phyloP scores from a whole-genome alignment of 192 early-diverging fungal species.

The Coemansia furcata region DNA sequence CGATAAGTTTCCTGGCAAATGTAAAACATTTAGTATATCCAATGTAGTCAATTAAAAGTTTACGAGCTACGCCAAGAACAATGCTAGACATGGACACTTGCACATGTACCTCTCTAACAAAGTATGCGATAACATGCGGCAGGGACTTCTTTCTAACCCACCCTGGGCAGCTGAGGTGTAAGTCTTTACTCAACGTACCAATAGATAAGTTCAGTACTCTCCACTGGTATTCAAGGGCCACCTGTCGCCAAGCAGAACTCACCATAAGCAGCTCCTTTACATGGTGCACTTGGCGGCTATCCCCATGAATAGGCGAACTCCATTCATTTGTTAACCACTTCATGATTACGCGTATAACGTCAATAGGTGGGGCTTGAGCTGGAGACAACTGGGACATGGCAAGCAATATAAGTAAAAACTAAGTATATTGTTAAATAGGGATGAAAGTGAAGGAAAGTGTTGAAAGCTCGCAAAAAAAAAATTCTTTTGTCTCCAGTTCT shows the following conservation, averaged over 20 bases:
- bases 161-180: background rate
- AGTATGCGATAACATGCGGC: background rate
- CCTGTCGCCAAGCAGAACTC: background rate
- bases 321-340: background rate
- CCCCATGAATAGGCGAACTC: background rate
- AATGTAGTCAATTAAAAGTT: background rate
- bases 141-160: background rate
- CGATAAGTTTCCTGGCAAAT: too few species aligned
- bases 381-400: too few species aligned
- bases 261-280: background rate
- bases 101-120: background rate
- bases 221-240: background rate
- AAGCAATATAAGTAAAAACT: too few species aligned
- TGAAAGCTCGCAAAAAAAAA: too few species aligned
- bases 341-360: background rate
- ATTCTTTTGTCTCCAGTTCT: too few species aligned
- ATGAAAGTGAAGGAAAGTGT: too few species aligned
- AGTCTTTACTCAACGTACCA: background rate
- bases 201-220: background rate
- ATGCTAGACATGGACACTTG: background rate
- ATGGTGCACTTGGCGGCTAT: background rate
- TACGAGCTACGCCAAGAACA: background rate
- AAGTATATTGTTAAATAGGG: too few species aligned
- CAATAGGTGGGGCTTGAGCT: too few species aligned
- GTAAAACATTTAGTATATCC: too few species aligned